A percentile compares a stretch with the other conserved stretches of the same genome.
These are phyloP conservation scores for Yamadazyma nakazawae DNA, from an alignment of 805 yeast genomes.

Conservation along the genomic window DNA sequence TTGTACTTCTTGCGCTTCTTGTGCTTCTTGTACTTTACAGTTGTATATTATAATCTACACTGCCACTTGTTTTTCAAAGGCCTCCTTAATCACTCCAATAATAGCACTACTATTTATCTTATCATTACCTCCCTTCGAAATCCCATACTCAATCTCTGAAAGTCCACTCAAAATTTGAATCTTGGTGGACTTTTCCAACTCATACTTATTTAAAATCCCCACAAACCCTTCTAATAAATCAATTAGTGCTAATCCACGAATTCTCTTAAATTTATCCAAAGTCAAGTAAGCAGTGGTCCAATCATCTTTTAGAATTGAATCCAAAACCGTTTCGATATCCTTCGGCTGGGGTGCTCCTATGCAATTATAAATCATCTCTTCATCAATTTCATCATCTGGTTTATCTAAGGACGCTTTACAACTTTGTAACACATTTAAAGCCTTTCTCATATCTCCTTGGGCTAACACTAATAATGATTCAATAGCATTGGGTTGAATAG, in stretches of 20 bases:
- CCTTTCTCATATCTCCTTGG: slow-evolving; percentile 96
- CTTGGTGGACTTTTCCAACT: slow-evolving; percentile 60
- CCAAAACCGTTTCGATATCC: slow-evolving; percentile 72
- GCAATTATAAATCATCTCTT: slow-evolving; percentile 83
- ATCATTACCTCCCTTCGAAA: slow-evolving; percentile 90
- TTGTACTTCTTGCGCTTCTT: too few relatives aligned
- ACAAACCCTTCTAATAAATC: slow-evolving; percentile 79
- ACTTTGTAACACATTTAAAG: slow-evolving; percentile 90
- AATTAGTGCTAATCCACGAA: slow-evolving; percentile 84
- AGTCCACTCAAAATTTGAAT: slow-evolving; percentile 64
- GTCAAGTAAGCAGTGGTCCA: slow-evolving; percentile 78
- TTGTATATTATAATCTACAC: background rate
- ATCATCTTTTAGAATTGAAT: slow-evolving; percentile 78
- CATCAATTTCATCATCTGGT: slow-evolving; percentile 47
- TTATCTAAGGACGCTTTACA: slow-evolving; percentile 66
- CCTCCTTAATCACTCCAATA: slow-evolving; percentile 77
- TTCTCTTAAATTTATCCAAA: slow-evolving; percentile 58
- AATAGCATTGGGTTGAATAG: slow-evolving; percentile 56
- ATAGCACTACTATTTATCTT: slow-evolving; percentile 86
- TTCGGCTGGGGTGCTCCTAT: slow-evolving; percentile 93
- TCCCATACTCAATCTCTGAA: slow-evolving; percentile 86
- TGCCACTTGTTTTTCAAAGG: slow-evolving; percentile 40
- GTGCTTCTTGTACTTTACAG: too few relatives aligned
- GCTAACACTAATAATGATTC: slow-evolving; percentile 65
- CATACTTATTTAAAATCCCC: slow-evolving; percentile 64